These are phyloP conservation scores for Acer saccharum DNA, from an alignment of 345 rosid species.

Conservation along the genomic window DNA sequence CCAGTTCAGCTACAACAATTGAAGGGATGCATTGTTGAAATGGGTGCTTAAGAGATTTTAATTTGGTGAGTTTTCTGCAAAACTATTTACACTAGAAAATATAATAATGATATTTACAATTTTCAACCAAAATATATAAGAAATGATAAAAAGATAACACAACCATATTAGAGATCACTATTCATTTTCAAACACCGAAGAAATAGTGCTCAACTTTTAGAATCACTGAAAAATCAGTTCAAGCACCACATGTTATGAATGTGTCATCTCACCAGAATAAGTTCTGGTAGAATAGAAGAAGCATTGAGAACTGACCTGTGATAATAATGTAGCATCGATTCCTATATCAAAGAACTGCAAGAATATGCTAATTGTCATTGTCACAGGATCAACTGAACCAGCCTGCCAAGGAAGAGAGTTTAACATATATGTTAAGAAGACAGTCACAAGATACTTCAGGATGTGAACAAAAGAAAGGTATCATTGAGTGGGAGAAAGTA, in stretches of 20 bases:
- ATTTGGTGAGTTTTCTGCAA: neutral
- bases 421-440: conserved; percentile 1
- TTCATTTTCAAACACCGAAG: neutral
- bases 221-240: conserved; percentile 4
- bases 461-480: conserved; percentile 10
- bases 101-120: neutral
- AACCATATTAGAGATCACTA: neutral
- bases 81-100: neutral
- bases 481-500: conserved; percentile 25
- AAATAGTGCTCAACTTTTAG: neutral
- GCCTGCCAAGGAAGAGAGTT: conserved; percentile 60
- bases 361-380: conserved; percentile 83
- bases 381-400: conserved; percentile 95
- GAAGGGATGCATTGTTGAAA: neutral
- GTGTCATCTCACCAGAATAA: neutral
- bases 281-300: neutral
- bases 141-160: neutral
- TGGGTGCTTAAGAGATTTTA: neutral
- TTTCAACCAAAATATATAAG: neutral
- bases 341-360: conserved; percentile 94
- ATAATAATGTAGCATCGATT: conserved; percentile 77
- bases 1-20: neutral
- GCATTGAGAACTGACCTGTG: conserved; percentile 64
- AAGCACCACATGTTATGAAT: neutral
- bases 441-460: neutral